phyloP scores from a whole-genome alignment of 2,329 filamentous ascomycete species.

The Botryotinia calthae region DNA sequence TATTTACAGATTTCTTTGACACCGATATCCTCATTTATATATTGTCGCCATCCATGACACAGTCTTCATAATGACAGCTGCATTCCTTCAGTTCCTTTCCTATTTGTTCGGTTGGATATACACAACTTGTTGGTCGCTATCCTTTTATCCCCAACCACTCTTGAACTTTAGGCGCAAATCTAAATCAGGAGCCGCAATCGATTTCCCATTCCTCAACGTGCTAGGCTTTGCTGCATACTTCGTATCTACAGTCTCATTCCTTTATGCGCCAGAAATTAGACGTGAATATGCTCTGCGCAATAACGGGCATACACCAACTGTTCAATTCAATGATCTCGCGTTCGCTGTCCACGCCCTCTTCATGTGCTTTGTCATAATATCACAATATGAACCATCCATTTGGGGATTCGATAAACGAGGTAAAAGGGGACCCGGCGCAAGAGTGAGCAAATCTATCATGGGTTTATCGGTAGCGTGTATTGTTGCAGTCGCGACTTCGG shows the following conservation, averaged over 20 bases:
- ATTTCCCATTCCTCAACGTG: constrained; percentile 77
- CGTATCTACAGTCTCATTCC: constrained; percentile 70
- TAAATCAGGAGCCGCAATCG: constrained; percentile 80
- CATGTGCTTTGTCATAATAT: constrained; percentile 69
- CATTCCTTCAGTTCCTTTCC: constrained; percentile 50
- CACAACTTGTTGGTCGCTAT: constrained; percentile 74
- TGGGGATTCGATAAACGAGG: constrained; percentile 72
- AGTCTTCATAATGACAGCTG: constrained; percentile 29
- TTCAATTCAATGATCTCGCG: constrained; percentile 83
- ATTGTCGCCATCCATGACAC: not conserved
- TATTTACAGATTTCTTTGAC: not conserved
- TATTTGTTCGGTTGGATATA: constrained; percentile 73
- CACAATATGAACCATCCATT: constrained; percentile 67
- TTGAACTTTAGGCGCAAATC: constrained; percentile 75
- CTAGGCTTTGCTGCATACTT: constrained; percentile 73
- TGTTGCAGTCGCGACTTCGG: constrained; percentile 50
- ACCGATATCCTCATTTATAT: not conserved
- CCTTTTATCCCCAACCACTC: constrained; percentile 89
- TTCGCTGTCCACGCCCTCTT: constrained; percentile 81
- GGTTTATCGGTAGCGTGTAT: constrained; percentile 70
- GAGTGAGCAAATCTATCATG: constrained; percentile 58
- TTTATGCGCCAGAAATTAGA: constrained; percentile 75
- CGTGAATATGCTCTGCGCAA: constrained; percentile 81
- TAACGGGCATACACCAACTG: constrained; percentile 72
- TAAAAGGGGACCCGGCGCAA: constrained; percentile 49